Evolutionary conservation across 129 eudicot genomes (phyloP), one percentile per base, ranked within the genome.

Genomic region (Heracleum sosnowskyi): DNA sequence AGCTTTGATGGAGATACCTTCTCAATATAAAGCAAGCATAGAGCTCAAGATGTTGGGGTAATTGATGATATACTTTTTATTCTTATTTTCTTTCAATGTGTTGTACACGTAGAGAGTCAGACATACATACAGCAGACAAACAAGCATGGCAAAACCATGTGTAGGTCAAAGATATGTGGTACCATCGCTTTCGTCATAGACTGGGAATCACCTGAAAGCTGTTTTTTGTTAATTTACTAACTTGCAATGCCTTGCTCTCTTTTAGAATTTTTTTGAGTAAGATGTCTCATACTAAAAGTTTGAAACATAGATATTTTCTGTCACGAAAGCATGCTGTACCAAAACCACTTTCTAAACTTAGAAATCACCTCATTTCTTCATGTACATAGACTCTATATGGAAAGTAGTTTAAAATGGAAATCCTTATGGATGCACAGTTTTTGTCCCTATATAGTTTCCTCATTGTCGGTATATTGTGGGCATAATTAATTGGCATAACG

Each of bases 1-100:
- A 76, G 93, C 99, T 76, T 74, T 96, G 78, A 96, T 96, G 99
- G 99, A 96, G 80, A 87, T 96, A 80, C 99, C 99, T 82, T 76
- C 92, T 51, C 99, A 96, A 76, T 96, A 96, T 79, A 96, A 96
- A 82, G 99, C 99, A 79, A 92, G 97, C 5, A 86, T 96, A 42
- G 99, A 96, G 88, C 91, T 92, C 72, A 84, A 75, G 71, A 71
- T 96, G 81, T 83, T 96, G 73, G 99, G 99, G 99, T 96, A 88
- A 80, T 64, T 37, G 36, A 36, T 80, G 4, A 34, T 70, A 60
- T 36, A 24, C 22, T 6, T n/a, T 60, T n/a, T 60, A 10, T 10
- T n/a, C 11, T 75, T 29, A 46, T 33, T 29, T 13, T 68, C 37
- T 68, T 68, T 33, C 73, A 20, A 31, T 68, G n/a, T 35, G n/a